Evolutionary conservation across 441 rosid species (phyloP).

Genomic region (Populus tomentosa): DNA sequence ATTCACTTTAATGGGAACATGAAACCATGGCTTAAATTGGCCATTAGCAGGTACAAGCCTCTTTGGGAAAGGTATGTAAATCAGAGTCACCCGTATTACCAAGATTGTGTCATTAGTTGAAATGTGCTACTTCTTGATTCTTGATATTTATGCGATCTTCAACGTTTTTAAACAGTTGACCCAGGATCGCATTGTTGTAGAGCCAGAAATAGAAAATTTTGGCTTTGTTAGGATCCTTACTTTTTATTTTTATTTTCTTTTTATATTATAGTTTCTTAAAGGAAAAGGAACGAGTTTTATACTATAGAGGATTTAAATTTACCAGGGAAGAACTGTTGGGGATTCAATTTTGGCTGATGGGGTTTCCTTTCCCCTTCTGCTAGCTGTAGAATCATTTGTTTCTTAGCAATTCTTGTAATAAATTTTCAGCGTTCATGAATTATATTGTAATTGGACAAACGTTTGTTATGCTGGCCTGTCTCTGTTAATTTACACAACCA

Average conservation of each 20-base stretch:
- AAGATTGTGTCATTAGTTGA: conserved; percentile 52
- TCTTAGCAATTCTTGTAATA: conserved; percentile 33
- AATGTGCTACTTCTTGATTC: conserved; percentile 22
- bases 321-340: conserved; percentile 26
- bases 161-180: not conserved
- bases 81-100: conserved; percentile 61
- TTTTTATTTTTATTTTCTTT: not conserved
- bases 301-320: conserved; percentile 24
- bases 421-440: conserved; percentile 17
- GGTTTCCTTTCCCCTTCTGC: conserved; percentile 20
- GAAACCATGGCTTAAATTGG: conserved; percentile 95
- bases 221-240: conserved; percentile 31
- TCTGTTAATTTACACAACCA: not conserved
- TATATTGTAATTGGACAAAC: conserved; percentile 13
- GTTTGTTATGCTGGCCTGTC: not conserved
- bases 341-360: conserved; percentile 35
- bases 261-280: conserved; percentile 21
- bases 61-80: conserved; percentile 77
- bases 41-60: conserved; percentile 73
- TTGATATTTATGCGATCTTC: conserved; percentile 17
- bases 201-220: conserved; percentile 38
- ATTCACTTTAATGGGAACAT: conserved; percentile 85
- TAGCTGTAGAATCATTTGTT: conserved; percentile 33
- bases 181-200: conserved; percentile 25
- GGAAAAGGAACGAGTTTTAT: conserved; percentile 25